Conservation (phyloP, 2,329 filamentous ascomycete species). For the Alternaria conjuncta region DNA sequence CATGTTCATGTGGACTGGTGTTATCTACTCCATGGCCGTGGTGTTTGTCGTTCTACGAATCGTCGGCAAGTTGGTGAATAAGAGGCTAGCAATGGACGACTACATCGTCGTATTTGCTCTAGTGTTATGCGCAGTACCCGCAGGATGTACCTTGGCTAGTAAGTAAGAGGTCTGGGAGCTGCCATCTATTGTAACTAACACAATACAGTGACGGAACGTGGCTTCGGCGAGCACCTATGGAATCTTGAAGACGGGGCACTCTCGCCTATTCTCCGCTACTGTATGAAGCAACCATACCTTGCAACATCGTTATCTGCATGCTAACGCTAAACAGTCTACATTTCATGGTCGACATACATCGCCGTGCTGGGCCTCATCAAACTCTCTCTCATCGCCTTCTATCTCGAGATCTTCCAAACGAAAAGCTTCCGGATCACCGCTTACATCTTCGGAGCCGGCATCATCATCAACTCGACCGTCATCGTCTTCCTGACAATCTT, state of each 20-base stretch:
- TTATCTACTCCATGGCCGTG: slow-evolving; percentile 20
- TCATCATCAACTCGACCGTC: slow-evolving; percentile 21
- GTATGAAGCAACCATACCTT: not conserved
- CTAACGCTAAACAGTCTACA: slow-evolving; percentile 17
- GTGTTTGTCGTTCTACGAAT: slow-evolving; percentile 21
- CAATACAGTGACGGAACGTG: slow-evolving; percentile 22
- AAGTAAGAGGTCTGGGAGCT: not conserved
- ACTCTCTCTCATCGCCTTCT: slow-evolving; percentile 34
- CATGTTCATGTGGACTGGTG: slow-evolving; percentile 14
- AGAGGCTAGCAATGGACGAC: slow-evolving; percentile 26
- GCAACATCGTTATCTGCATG: not conserved
- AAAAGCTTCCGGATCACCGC: slow-evolving; percentile 20
- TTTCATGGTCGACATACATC: slow-evolving; percentile 28
- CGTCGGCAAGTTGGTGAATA: slow-evolving; percentile 19
- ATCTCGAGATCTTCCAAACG: slow-evolving; percentile 38
- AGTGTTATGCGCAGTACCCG: slow-evolving; percentile 23
- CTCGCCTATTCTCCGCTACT: slow-evolving; percentile 16
- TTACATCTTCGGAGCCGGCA: slow-evolving; percentile 20
- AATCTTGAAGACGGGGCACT: slow-evolving; percentile 17
- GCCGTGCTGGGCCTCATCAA: slow-evolving; percentile 34
- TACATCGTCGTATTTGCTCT: slow-evolving; percentile 25
- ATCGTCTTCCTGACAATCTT: slow-evolving; percentile 32
- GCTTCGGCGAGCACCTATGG: slow-evolving; percentile 35
- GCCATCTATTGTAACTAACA: slow-evolving; percentile 5
- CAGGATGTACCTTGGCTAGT: slow-evolving; percentile 28